phyloP scores from a whole-genome alignment of 176 grass and related monocot genomes.

The Carex scoparia region DNA sequence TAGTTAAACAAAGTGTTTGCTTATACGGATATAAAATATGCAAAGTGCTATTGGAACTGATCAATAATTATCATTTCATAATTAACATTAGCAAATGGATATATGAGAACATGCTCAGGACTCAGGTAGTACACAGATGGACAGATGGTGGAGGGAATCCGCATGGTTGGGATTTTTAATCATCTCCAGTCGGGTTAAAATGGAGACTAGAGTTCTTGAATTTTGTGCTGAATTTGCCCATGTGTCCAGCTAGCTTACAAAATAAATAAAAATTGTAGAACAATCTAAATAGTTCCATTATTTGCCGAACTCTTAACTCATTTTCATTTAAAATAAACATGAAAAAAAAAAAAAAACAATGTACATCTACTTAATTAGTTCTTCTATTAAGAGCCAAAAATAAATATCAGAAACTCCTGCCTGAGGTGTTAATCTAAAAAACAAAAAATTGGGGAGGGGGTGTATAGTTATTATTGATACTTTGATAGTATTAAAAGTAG shows the following conservation, averaged over 20 bases:
- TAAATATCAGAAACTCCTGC: not conserved
- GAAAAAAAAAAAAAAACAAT: not conserved
- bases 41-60: not conserved
- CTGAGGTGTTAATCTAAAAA: not conserved
- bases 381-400: not conserved
- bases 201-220: not conserved
- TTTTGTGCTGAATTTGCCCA: not conserved
- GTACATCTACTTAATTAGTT: not conserved
- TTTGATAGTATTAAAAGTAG: not conserved
- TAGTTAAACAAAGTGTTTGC: not conserved
- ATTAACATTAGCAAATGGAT: constrained; percentile 8
- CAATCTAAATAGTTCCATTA: not conserved
- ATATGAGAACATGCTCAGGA: not conserved
- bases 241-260: not conserved
- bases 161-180: not conserved
- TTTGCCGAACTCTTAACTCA: not conserved
- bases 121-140: constrained; percentile 1
- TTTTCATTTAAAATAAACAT: not conserved
- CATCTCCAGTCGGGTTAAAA: not conserved
- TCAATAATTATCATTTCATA: constrained; percentile 7
- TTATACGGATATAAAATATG: not conserved
- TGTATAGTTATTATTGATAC: not conserved
- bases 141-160: constrained; percentile 12
- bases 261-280: not conserved
- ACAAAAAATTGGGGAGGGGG: not conserved